phyloP scores from a whole-genome alignment of 2,329 filamentous ascomycete genomes.

The Gliomastix tumulicola region DNA sequence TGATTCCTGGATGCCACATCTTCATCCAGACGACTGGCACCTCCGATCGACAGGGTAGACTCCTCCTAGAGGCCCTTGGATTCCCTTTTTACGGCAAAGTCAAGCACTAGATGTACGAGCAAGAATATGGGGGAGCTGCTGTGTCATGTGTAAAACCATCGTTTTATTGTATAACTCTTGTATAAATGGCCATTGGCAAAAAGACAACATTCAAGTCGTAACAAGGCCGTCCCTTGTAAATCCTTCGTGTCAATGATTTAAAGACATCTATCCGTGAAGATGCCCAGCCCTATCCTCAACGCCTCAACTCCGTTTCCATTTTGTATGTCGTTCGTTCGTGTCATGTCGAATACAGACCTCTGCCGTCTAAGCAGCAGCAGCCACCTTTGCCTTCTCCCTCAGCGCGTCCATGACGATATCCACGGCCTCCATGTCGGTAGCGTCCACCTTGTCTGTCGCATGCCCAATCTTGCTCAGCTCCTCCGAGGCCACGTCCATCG shows the following conservation, averaged over 20 bases:
- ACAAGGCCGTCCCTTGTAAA: no score
- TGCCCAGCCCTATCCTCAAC: no score
- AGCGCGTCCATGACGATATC: slow-evolving; percentile 67
- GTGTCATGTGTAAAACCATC: background rate
- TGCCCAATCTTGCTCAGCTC: slow-evolving; percentile 53
- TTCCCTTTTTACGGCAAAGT: slow-evolving; percentile 75
- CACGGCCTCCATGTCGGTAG: slow-evolving; percentile 79
- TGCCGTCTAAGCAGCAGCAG: no score
- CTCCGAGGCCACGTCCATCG: slow-evolving; percentile 60
- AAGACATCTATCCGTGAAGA: no score
- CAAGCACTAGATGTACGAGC: slow-evolving; percentile 25
- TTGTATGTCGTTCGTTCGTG: no score
- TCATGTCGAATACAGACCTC: no score
- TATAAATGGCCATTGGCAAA: no score
- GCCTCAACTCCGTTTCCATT: no score
- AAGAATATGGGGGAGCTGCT: no score
- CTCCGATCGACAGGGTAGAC: slow-evolving; percentile 75
- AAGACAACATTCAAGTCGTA: no score
- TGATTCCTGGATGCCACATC: slow-evolving; percentile 82
- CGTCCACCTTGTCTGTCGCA: slow-evolving; percentile 59
- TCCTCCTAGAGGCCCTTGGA: slow-evolving; percentile 48
- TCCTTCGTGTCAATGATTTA: no score
- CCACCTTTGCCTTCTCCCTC: slow-evolving; percentile 42
- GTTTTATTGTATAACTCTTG: background rate
- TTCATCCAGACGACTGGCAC: slow-evolving; percentile 78